Base-by-base conservation (phyloP, 371 early-diverging fungal species). In the Mucor sp. region DNA sequence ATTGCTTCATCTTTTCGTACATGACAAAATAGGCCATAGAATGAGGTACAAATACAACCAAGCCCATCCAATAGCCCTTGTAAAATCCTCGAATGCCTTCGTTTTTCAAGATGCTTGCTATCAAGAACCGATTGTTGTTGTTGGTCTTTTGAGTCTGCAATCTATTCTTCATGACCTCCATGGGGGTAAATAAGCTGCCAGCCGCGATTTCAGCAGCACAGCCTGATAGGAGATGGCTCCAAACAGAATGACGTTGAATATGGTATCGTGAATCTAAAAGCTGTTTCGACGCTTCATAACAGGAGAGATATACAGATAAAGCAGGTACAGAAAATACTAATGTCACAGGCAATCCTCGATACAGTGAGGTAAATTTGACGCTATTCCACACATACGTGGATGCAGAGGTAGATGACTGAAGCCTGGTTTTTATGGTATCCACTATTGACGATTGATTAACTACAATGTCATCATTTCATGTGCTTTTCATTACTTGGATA, bases 161-260 rank as follows among this genome's bases (percentile, higher is more conserved):
- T 62, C 83, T 86, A 39, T 84, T 88, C 64, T 93, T 93, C 55
- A 93, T 60, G 4, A 94, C 87, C 68, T 93, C 94, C 93, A 94
- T 92, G 0, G 94, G 94, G 9, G 93, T 94, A 81, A 88, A 88
- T 7, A 87, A 76, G n/a, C 85, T 53, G 6, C 87, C 86, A 0
- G 85, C 83, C 1, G 72, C 39, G 1, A 82, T 62, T 70, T 91
- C 91, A 12, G 91, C 91, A 28, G 74, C 63, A 25, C 79, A 76
- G 0, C 83, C 91, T 17, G 87, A 80, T 7, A 81, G 23, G 43
- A 87, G 58, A 47, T 88, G 87, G 64, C 83, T 87, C 6, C 63
- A 6, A 3, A 82, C 72, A 1, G 73, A 58, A 35, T 65, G 60
- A 32, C 62, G 61, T 19, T 43, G 28, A 17, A 70, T 61, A 5